Evolutionary conservation across 495 filamentous ascomycete species (phyloP).

Genomic region (Lentithecium fluviatile): DNA sequence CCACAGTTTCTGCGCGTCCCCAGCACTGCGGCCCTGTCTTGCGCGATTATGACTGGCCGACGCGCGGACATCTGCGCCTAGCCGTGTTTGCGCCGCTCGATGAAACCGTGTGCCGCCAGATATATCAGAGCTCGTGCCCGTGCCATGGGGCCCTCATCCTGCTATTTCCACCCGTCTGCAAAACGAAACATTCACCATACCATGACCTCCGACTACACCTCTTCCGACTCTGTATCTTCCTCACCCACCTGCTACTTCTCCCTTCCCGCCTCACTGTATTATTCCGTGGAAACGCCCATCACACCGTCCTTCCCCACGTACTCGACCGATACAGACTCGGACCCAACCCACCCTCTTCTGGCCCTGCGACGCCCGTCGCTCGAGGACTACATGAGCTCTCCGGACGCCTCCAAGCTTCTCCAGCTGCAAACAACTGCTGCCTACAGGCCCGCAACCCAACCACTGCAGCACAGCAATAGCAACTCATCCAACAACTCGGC

Average conservation of each 20-base stretch:
- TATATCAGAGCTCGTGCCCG: constrained; percentile 8
- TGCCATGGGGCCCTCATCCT: neutral
- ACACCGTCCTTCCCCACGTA: constrained; percentile 3
- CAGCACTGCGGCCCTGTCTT: too few species aligned
- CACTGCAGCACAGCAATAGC: constrained; percentile 13
- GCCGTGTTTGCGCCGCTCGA: neutral
- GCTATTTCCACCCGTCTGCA: neutral
- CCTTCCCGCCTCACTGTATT: constrained; percentile 6
- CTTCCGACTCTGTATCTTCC: neutral
- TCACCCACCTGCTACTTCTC: constrained; percentile 30
- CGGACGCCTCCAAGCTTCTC: constrained; percentile 35
- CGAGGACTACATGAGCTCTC: neutral
- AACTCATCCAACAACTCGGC: constrained; percentile 7
- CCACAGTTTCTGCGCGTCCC: too few species aligned
- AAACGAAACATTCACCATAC: neutral
- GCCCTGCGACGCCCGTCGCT: constrained; percentile 14
- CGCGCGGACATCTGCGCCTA: neutral
- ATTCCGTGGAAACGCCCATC: constrained; percentile 24
- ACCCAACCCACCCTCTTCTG: constrained; percentile 29
- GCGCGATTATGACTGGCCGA: constrained; percentile 1
- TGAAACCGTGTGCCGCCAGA: neutral
- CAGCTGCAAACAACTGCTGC: constrained; percentile 35
- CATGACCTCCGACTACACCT: constrained; percentile 13
- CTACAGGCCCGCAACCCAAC: constrained; percentile 25
- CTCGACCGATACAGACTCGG: constrained; percentile 7